phyloP scores from a whole-genome alignment of 768 basidiomycete genomes.

The Amyloporia xantha region DNA sequence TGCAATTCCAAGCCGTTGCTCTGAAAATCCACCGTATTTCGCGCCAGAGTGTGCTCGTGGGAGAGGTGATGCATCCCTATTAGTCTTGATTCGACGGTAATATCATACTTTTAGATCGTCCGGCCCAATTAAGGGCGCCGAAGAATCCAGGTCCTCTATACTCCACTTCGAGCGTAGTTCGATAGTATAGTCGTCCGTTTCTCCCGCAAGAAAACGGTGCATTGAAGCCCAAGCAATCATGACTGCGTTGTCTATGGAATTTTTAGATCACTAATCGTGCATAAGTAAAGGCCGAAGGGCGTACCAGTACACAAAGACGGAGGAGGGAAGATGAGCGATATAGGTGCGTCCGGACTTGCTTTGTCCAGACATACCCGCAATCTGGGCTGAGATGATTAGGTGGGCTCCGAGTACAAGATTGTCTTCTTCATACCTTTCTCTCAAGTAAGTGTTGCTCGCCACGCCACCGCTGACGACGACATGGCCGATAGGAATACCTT shows the following conservation, averaged over 20 bases:
- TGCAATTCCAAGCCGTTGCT: too few species aligned
- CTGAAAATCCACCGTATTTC: too few species aligned
- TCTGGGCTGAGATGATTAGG: slow-evolving; percentile 22
- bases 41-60: too few species aligned
- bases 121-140: neutral
- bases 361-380: slow-evolving; percentile 24
- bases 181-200: slow-evolving; percentile 56
- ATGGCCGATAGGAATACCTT: slow-evolving; percentile 41
- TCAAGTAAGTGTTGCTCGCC: slow-evolving; percentile 74
- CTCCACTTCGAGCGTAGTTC: slow-evolving; percentile 70
- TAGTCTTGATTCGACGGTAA: too few species aligned
- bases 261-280: neutral
- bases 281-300: slow-evolving; percentile 6
- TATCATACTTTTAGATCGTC: too few species aligned
- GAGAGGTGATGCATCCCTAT: too few species aligned
- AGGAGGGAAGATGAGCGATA: slow-evolving; percentile 68
- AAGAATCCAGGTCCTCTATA: slow-evolving; percentile 45
- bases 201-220: slow-evolving; percentile 61
- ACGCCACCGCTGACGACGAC: slow-evolving; percentile 91
- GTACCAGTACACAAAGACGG: slow-evolving; percentile 74
- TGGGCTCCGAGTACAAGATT: neutral
- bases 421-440: slow-evolving; percentile 44
- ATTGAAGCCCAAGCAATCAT: slow-evolving; percentile 96
- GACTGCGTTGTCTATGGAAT: slow-evolving; percentile 76
- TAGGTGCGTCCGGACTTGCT: slow-evolving; percentile 24